Percentiles rank a stretch among this genome's conserved stretches.
Evolutionary conservation across 2,329 filamentous ascomycete species (phyloP).

Genomic region (Fusarium redolens): DNA sequence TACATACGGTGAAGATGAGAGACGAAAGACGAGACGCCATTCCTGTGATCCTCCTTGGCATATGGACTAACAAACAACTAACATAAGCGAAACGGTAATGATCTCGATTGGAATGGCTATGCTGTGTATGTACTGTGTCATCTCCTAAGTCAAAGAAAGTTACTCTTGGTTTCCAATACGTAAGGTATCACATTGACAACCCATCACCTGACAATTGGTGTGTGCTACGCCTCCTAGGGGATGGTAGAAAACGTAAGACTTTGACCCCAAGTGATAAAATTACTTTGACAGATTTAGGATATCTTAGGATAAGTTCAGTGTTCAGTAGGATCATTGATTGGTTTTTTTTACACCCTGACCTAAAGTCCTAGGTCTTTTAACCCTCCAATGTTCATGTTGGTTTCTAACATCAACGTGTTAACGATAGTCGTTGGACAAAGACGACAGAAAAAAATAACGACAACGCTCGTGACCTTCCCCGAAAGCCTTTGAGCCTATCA

Average conservation of each 20-base stretch:
- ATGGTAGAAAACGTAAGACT: background rate
- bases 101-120: slow-evolving; percentile 12
- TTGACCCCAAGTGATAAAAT: background rate
- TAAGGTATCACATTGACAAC: slow-evolving; percentile 34
- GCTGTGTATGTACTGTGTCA: slow-evolving; percentile 12
- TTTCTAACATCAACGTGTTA: background rate
- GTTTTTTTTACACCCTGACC: background rate
- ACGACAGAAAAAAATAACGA: slow-evolving; percentile 3
- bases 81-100: background rate
- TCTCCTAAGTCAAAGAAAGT: background rate
- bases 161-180: slow-evolving; percentile 19
- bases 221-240: slow-evolving; percentile 8
- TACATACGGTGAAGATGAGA: background rate
- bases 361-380: background rate
- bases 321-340: background rate
- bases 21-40: background rate
- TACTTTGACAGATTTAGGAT: background rate
- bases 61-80: background rate
- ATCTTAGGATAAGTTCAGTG: background rate
- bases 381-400: background rate
- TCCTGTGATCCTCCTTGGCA: background rate
- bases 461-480: slow-evolving; percentile 15
- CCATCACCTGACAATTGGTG: slow-evolving; percentile 34
- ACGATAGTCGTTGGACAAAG: slow-evolving; percentile 1
- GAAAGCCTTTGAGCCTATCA: slow-evolving; percentile 14